These are phyloP conservation scores for Remersonia thermophila DNA, from an alignment of 2,329 filamentous ascomycete species.

Conservation along the genomic window DNA sequence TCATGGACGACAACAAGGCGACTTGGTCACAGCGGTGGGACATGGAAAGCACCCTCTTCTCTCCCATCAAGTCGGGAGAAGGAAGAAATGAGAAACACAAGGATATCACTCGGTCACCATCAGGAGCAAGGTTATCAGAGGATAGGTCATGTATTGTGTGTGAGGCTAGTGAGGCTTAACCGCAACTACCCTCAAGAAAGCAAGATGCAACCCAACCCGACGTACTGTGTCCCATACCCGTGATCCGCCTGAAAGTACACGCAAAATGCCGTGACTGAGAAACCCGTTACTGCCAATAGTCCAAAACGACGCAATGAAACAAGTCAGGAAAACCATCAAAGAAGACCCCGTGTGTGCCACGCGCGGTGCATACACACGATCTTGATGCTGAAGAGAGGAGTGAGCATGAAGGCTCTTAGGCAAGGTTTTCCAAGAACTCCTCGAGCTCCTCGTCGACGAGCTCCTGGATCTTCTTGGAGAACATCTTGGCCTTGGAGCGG, in stretches of 20 bases:
- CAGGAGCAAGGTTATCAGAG: too few species aligned
- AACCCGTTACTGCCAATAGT: constrained; percentile 13
- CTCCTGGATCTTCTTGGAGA: constrained; percentile 51
- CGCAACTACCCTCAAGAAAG: constrained; percentile 5
- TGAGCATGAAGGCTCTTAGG: too few species aligned
- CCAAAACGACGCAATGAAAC: constrained; percentile 10
- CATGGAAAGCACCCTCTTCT: too few species aligned
- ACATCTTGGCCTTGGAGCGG: constrained; percentile 45
- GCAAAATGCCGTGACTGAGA: constrained; percentile 13
- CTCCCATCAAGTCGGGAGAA: too few species aligned
- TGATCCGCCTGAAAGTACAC: constrained; percentile 16
- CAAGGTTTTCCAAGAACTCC: constrained; percentile 44
- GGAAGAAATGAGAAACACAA: too few species aligned
- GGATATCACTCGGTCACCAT: too few species aligned
- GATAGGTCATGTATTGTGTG: too few species aligned
- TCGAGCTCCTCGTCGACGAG: constrained; percentile 49
- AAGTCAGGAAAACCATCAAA: constrained; percentile 13
- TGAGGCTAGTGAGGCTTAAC: neutral
- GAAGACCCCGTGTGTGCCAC: neutral
- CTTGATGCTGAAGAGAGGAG: too few species aligned
- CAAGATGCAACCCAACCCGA: constrained; percentile 15
- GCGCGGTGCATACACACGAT: neutral
- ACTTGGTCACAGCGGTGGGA: too few species aligned
- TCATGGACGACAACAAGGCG: too few species aligned
- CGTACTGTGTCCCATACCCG: constrained; percentile 10